A percentile compares a stretch with the other conserved stretches of the same genome.
Evolutionary conservation across 352 stramenopile genomes (phyloP).

Genomic region (Peronosclerospora sorghi): DNA sequence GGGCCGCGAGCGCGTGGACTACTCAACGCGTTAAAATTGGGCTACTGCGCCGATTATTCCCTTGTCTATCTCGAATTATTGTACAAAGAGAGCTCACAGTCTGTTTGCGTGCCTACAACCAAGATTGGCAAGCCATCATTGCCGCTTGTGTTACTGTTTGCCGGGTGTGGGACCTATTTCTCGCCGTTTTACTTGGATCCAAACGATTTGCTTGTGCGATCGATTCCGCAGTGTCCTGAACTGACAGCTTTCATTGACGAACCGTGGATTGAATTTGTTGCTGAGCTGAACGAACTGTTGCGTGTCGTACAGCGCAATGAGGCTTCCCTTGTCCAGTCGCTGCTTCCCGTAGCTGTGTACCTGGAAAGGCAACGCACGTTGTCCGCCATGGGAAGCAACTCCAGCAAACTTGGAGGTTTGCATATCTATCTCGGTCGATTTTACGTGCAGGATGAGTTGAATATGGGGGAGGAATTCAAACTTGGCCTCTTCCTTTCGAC

Average conservation of each 20-base stretch:
- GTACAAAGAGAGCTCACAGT: constrained; percentile 63
- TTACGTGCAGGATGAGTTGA: constrained; percentile 54
- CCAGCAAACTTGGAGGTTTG: constrained; percentile 43
- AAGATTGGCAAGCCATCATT: constrained; percentile 64
- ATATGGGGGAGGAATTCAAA: constrained; percentile 67
- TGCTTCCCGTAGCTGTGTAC: constrained; percentile 52
- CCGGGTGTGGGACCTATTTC: constrained; percentile 66
- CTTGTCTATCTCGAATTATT: constrained; percentile 71
- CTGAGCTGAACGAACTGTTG: constrained; percentile 65
- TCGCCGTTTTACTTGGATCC: constrained; percentile 72
- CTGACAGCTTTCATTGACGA: constrained; percentile 81
- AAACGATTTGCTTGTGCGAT: constrained; percentile 69
- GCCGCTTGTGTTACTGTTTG: constrained; percentile 65
- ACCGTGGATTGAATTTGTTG: constrained; percentile 76
- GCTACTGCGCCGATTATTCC: constrained; percentile 70
- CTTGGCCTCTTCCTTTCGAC: constrained; percentile 60
- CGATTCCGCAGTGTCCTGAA: constrained; percentile 65
- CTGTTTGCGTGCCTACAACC: constrained; percentile 55
- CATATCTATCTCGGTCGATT: constrained; percentile 67
- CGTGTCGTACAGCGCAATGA: constrained; percentile 57
- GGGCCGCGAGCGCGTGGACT: constrained; percentile 50
- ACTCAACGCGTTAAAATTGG: constrained; percentile 68
- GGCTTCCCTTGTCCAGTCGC: constrained; percentile 36
- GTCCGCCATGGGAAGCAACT: constrained; percentile 22
- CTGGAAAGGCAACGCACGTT: constrained; percentile 43